Base-by-base conservation (phyloP, 176 grass and related monocot genomes). In the Tillandsia fasciculata region DNA sequence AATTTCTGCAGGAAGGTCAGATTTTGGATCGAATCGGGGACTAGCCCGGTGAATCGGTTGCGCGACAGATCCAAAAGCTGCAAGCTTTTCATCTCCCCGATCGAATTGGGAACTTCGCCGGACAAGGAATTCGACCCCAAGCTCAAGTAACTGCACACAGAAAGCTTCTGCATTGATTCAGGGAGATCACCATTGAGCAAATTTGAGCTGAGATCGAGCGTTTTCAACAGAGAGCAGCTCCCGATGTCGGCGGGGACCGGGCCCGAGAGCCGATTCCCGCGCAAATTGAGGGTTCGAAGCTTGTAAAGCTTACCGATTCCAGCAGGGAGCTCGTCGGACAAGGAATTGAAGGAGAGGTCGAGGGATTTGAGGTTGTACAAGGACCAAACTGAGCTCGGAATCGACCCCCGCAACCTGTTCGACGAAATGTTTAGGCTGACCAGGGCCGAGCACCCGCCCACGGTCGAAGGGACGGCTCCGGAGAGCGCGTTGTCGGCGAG, bases 31-130 rank as follows among this genome's bases (percentile, higher is more conserved):
- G 64, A 67, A 61, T 61, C 82, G 2, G 94, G 86, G 72, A 99
- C 82, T 64, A 63, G n/a, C 51, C 89, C 87, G 20, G 82, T 66
- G 75, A 99, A 86, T 24, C 68, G 72, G 50, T 99, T 99, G 53
- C 77, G 69, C 1, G 94, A 99, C 18, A 99, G 66, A 78, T 93
- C 82, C 14, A 99, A 79, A 72, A 72, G 71, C 66, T 90, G 80
- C 9, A 99, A 73, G 53, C 77, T 80, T 79, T 79, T 63, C 89
- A 99, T 82, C 71, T 89, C 89, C 27, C 94, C 94, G 63, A 99
- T 93, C 94, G 89, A 93, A 66, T 51, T 64, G 10, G 89, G 89
- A 49, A 93, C 48, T 13, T 73, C 69, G 0, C 94, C 94, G 0
- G n/a, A 66, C 22, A 99, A 88, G 27, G 78, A 79, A 79, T 99